These are phyloP conservation scores for Mortierella polycephala DNA, from an alignment of 371 early-diverging fungal genomes.

Conservation along the genomic window DNA sequence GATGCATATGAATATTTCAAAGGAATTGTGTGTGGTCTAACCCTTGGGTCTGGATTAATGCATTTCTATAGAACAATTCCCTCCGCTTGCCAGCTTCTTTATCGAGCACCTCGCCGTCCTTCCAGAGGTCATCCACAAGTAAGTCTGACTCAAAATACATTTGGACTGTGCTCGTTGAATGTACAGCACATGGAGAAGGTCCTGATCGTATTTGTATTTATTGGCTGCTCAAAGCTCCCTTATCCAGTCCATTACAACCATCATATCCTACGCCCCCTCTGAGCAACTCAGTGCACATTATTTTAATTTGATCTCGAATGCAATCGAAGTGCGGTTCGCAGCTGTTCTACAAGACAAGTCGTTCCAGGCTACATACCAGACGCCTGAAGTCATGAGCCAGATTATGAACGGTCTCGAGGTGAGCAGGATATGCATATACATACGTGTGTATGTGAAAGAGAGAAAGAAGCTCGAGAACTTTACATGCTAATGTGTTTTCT, in stretches of 20 bases:
- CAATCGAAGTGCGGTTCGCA: conserved; percentile 68
- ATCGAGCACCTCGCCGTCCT: conserved; percentile 68
- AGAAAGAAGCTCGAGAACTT: no score
- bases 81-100: conserved; percentile 68
- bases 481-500: no score
- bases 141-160: conserved; percentile 16
- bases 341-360: conserved; percentile 67
- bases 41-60: no score
- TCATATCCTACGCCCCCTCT: conserved; percentile 69
- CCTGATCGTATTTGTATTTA: neutral
- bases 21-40: neutral
- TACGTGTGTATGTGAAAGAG: conserved; percentile 1
- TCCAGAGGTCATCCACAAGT: conserved; percentile 75
- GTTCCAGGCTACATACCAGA: conserved; percentile 70
- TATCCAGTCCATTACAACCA: conserved; percentile 74
- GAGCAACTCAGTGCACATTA: conserved; percentile 62
- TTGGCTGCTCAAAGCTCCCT: conserved; percentile 58
- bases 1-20: neutral
- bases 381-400: conserved; percentile 62
- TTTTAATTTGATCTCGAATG: conserved; percentile 65
- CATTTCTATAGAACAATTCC: conserved; percentile 61
- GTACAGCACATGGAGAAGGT: neutral
- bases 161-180: neutral
- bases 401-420: conserved; percentile 79
- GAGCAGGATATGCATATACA: neutral